Conservation (phyloP, 202 grass and related monocot genomes). For the Bolboschoenoplectus hybrid region DNA sequence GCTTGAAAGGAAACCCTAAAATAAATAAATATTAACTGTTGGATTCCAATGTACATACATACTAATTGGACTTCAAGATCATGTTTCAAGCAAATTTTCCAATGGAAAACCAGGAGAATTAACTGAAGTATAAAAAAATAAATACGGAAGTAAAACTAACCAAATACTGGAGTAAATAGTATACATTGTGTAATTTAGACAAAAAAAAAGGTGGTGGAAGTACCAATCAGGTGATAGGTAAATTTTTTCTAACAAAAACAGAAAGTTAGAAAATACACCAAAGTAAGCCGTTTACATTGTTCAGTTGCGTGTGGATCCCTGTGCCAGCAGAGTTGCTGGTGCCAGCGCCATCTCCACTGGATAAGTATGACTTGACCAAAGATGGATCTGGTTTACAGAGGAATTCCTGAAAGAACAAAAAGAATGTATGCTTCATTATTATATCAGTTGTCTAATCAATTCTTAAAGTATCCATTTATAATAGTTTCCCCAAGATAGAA, state of each 20-base stretch:
- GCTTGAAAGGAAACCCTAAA: conserved; percentile 26
- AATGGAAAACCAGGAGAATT: conserved; percentile 2
- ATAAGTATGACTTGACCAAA: background rate
- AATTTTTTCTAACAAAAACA: conserved; percentile 31
- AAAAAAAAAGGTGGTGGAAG: background rate
- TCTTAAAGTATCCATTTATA: background rate
- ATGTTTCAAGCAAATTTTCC: background rate
- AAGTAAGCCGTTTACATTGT: conserved; percentile 33
- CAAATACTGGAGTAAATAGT: background rate
- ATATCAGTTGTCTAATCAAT: background rate
- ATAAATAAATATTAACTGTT: conserved; percentile 25
- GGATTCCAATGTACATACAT: background rate
- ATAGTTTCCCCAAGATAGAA: background rate
- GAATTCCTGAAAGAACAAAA: conserved; percentile 28
- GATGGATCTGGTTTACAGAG: conserved; percentile 27
- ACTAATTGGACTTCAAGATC: background rate
- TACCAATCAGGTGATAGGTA: conserved; percentile 10
- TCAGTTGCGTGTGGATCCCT: background rate
- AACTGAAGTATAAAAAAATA: background rate
- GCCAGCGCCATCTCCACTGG: background rate
- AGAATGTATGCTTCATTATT: conserved; percentile 5
- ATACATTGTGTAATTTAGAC: background rate
- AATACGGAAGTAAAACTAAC: background rate
- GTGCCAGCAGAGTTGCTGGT: background rate
- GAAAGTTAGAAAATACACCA: conserved; percentile 15